Evolutionary conservation across 1,284 basidiomycete species (phyloP), one percentile per base, ranked within the genome.

Genomic region (Ganoderma resinaceum): DNA sequence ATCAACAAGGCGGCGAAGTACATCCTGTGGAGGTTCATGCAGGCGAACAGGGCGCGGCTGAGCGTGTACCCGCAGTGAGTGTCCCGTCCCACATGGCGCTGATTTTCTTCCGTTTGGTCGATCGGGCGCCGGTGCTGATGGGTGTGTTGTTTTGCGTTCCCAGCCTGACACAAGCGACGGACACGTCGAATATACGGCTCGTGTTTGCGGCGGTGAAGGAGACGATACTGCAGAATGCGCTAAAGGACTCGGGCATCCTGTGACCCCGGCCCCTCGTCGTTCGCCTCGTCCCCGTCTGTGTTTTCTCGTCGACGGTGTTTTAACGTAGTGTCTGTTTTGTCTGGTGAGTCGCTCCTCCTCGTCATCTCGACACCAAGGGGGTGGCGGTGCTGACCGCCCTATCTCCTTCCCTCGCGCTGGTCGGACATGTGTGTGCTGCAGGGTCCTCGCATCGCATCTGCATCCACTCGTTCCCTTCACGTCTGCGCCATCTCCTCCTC

Each of bases 1-100:
- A 95, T 98, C 80, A 98, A 98, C 85, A 99, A 99, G 81, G 97
- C 96, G 2, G 96, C 97, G 3, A 99, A 98, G 79, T 99, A 97
- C 78, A 98, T 99, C 70, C 83, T 99, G 29, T 99, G 97, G 97
- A 85, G 95, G 73, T 99, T 98, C 75, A 98, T 97, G 83, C 95
- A 98, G 80, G 93, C 94, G 57, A 99, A 99, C 78, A 84, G 96
- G 35, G 95, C 95, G 40, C 83, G 93, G 65, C 80, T 98, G 70
- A 95, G 92, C 68, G 93, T 98, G 16, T 98, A 98, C 80, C 95
- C 96, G 1, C 96, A 98, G 95, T 96, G 77, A 70, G 93, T 89
- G 16, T 29, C 63, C 23, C 35, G 16, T 29, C 63, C 23, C 35
- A 14, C 18, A 11, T 55, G 26, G 53, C 2, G 16, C 29, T 8